These are phyloP conservation scores for Rubroboletus satanas DNA, from an alignment of 768 basidiomycete genomes.

Conservation along the genomic window DNA sequence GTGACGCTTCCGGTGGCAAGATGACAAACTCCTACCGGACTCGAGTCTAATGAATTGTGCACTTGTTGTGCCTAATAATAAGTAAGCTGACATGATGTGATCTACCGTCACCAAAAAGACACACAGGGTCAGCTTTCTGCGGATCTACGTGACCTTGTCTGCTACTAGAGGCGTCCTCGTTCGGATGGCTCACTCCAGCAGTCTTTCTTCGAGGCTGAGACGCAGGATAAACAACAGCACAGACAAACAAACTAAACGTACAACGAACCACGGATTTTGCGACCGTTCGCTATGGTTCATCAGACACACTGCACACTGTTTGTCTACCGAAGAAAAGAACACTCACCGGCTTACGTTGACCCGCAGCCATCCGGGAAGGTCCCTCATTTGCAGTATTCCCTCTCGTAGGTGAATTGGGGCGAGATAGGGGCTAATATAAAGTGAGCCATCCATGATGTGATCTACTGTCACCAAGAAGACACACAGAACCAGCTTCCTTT, in stretches of 20 bases:
- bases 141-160: no score
- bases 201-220: no score
- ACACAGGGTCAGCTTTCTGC: not conserved
- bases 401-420: not conserved
- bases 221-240: not conserved
- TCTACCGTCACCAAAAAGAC: not conserved
- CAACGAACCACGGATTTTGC: not conserved
- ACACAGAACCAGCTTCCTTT: no score
- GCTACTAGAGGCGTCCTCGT: not conserved
- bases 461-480: no score
- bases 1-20: no score
- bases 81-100: not conserved
- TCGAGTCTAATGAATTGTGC: no score
- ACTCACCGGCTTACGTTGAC: not conserved
- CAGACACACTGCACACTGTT: not conserved
- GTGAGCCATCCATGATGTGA: no score
- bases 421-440: not conserved
- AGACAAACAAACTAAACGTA: not conserved
- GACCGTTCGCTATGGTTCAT: not conserved
- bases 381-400: not conserved
- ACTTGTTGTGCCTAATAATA: not conserved
- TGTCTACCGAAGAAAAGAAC: not conserved
- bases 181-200: not conserved
- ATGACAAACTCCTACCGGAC: no score
- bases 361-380: not conserved